Base-by-base conservation (phyloP, 345 rosid genomes). In the Corchorus olitorius region DNA sequence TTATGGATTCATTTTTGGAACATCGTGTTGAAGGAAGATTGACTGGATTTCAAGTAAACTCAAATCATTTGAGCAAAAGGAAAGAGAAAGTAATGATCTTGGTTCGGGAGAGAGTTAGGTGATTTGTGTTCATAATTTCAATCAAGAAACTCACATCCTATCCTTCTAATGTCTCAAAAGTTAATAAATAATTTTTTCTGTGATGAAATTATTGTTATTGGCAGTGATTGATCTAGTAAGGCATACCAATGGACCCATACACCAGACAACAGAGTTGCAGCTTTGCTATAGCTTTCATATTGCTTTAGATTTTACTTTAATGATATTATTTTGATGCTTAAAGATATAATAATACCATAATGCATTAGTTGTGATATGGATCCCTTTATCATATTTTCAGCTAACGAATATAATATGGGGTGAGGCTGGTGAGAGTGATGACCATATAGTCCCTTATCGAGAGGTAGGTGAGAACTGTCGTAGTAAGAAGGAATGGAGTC, bases 331-430 rank as follows among this genome's bases (percentile, higher is more conserved):
- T 70, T 20, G 12, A 10, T 49, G 62, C 39, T 61, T 53, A 20
- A 17, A 65, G 12, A 55, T 65, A 20, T 68, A 41, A 56, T 33
- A 52, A 17, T 70, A 45, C 2, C n/a, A 61, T 66, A 20, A 46
- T 82, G 67, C 54, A 50, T 56, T 39, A 76, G 69, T n/a, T 53
- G 75, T 76, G 65, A 49, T 20, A 69, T 75, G 76, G 73, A 73
- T 27, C 61, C 43, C 65, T 63, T 77, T 46, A 19, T 68, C 49
- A 7, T 81, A n/a, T 83, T 84, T 81, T 83, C 91, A 97, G 99
- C 84, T 94, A 74, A 81, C 87, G 14, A 88, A 87, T 83, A 97
- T 97, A 85, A 86, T 91, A 97, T 94, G 97, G 97, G 92, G 84
- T 80, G 93, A 88, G 87, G 86, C 84, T 75, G 88, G 84, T 61